These are phyloP conservation scores for Leptomonas seymouri DNA, from an alignment of 208 protist species.

Conservation along the genomic window DNA sequence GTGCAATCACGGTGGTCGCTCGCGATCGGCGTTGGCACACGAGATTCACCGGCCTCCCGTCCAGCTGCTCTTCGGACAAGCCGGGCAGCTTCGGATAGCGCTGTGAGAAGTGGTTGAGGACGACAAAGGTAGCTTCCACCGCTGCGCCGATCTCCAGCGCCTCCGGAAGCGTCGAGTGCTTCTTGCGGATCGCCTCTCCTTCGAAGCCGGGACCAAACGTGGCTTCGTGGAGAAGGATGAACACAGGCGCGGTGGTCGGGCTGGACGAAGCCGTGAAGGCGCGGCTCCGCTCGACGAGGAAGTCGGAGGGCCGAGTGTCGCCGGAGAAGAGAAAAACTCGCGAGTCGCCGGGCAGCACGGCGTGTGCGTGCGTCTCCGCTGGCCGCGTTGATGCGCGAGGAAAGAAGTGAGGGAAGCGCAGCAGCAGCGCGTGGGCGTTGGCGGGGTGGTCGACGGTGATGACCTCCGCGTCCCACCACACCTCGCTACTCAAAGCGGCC, in stretches of 20 bases:
- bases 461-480: conserved; percentile 69
- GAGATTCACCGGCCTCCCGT: conserved; percentile 20
- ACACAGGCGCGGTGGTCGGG: conserved; percentile 28
- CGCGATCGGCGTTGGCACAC: conserved; percentile 24
- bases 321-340: conserved; percentile 89
- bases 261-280: conserved; percentile 32
- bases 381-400: no score
- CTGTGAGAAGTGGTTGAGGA: conserved; percentile 94
- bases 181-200: conserved; percentile 82
- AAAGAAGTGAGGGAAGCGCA: conserved; percentile 63
- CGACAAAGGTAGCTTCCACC: conserved; percentile 46
- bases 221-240: conserved; percentile 93
- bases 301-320: conserved; percentile 83
- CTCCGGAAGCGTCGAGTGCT: conserved; percentile 89
- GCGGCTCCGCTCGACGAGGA: conserved; percentile 67
- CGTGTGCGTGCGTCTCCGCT: not conserved
- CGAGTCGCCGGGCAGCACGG: conserved; percentile 26
- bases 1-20: not conserved
- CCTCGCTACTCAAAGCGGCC: not conserved
- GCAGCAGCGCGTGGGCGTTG: conserved; percentile 82
- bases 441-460: conserved; percentile 87
- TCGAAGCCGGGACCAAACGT: conserved; percentile 92
- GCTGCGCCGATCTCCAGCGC: conserved; percentile 65
- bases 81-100: conserved; percentile 91
- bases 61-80: conserved; percentile 53